Conservation (phyloP, 257 asterid species). For the Fraxinus anomala region DNA sequence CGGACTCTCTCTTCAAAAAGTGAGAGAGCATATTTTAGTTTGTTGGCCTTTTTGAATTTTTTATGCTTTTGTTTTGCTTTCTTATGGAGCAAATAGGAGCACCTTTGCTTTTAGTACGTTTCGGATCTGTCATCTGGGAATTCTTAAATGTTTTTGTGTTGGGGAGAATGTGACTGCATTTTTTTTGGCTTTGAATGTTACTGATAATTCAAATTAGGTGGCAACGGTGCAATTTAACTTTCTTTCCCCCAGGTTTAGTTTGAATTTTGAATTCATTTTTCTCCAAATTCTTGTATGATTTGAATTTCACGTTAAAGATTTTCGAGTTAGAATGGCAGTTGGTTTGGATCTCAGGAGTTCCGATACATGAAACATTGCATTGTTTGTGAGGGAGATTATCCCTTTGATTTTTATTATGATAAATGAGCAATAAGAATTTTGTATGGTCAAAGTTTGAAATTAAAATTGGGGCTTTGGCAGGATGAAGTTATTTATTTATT, state of each 20-base stretch:
- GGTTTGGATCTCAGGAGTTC: constrained; percentile 16
- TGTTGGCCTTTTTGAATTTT: not conserved
- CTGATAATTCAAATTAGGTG: constrained; percentile 24
- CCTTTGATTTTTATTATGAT: not conserved
- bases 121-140: constrained; percentile 11
- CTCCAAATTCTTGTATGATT: not conserved
- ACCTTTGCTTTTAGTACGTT: constrained; percentile 16
- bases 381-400: too few relatives aligned
- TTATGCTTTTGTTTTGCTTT: constrained; percentile 7
- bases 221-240: not conserved
- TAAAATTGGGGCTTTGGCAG: not conserved
- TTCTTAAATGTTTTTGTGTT: not conserved
- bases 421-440: constrained; percentile 7
- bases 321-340: constrained; percentile 15
- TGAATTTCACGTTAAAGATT: not conserved
- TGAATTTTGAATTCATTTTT: not conserved
- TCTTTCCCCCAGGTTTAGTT: not conserved
- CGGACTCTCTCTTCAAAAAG: constrained; percentile 2
- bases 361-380: constrained; percentile 1
- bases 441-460: constrained; percentile 19
- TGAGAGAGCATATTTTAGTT: not conserved
- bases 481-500: not conserved
- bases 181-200: not conserved
- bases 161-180: constrained; percentile 1
- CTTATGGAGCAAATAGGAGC: not conserved